Percentiles rank a stretch among this genome's conserved stretches.
phyloP scores from a whole-genome alignment of 495 filamentous ascomycete species.

The Lasiosphaeria hispida region DNA sequence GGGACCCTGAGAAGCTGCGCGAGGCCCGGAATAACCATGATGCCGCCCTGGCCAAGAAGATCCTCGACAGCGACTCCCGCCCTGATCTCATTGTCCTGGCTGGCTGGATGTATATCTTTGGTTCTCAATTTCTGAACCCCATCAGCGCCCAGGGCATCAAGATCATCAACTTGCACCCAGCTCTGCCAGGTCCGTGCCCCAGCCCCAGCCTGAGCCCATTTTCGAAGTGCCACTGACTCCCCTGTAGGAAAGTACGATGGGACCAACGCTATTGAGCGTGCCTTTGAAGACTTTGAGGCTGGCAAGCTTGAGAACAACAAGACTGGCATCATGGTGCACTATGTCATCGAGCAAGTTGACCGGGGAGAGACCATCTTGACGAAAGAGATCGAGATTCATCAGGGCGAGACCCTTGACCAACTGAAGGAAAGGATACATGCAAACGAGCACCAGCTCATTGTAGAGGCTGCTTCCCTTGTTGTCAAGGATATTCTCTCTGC shows the following conservation, averaged over 20 bases:
- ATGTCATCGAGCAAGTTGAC: conserved; percentile 83
- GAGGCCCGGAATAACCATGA: conserved; percentile 71
- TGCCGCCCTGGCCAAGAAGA: conserved; percentile 68
- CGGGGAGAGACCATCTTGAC: conserved; percentile 72
- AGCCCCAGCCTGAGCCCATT: not conserved
- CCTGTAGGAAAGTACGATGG: conserved; percentile 67
- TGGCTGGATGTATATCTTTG: conserved; percentile 68
- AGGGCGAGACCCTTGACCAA: conserved; percentile 62
- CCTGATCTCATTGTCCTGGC: conserved; percentile 69
- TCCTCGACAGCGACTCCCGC: conserved; percentile 53
- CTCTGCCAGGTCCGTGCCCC: conserved; percentile 50
- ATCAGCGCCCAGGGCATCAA: conserved; percentile 57
- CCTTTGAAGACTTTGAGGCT: conserved; percentile 69
- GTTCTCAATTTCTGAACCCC: conserved; percentile 55
- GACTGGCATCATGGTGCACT: conserved; percentile 93
- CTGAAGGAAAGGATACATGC: conserved; percentile 70
- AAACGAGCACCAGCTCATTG: conserved; percentile 67
- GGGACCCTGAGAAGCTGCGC: conserved; percentile 53
- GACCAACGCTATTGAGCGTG: conserved; percentile 72
- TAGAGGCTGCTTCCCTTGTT: conserved; percentile 61
- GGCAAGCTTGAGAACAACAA: conserved; percentile 63
- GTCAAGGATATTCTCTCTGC: conserved; percentile 39
- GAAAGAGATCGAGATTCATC: conserved; percentile 65
- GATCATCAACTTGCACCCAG: conserved; percentile 88
- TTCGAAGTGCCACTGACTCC: not conserved